These are phyloP conservation scores for Aureococcus anophagefferens DNA, from an alignment of 108 stramenopile genomes.

Conservation along the genomic window DNA sequence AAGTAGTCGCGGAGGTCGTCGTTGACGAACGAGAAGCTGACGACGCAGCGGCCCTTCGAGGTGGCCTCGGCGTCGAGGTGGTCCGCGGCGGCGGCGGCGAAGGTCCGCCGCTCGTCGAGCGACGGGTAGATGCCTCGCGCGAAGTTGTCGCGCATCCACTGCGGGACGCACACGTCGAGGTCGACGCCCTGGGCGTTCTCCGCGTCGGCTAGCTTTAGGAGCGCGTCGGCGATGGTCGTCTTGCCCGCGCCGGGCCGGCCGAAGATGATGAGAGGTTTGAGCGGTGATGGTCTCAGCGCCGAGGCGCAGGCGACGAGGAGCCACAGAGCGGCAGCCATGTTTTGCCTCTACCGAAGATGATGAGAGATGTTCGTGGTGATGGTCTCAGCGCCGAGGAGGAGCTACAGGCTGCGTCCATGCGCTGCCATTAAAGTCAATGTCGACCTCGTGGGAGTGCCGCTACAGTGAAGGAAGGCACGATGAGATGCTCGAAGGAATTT, in stretches of 20 bases:
- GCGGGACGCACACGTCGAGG: neutral
- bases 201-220: neutral
- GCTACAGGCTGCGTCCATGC: no score
- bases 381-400: no score
- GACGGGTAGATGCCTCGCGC: neutral
- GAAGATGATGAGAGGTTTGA: neutral
- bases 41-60: neutral
- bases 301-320: no score
- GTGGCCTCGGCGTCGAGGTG: neutral
- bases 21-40: neutral
- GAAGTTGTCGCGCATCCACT: conserved; percentile 3
- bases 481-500: no score
- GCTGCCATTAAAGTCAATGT: no score
- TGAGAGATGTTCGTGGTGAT: no score
- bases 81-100: neutral
- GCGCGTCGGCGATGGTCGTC: neutral
- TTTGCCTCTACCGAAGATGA: no score
- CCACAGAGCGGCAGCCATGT: no score
- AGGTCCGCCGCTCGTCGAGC: neutral
- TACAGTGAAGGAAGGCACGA: no score
- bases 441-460: no score
- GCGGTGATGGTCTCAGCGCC: no score
- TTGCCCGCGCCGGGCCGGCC: neutral
- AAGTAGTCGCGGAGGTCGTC: neutral
- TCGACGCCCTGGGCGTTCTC: neutral